Base-by-base conservation (phyloP, 352 stramenopile species). In the Phytophthora ohioensis region DNA sequence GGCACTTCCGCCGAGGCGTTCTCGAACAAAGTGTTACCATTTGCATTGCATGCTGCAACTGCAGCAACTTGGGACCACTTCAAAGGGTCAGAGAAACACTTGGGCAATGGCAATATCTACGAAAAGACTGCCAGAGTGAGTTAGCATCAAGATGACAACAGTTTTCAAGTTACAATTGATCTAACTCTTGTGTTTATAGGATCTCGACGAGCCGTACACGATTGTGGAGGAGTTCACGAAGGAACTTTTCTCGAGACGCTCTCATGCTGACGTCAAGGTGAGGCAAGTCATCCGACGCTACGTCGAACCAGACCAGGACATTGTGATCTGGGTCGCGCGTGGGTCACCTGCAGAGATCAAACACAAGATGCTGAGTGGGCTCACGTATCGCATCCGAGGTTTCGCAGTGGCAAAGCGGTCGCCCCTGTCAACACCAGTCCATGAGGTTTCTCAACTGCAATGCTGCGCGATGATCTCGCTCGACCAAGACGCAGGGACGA, bases 361-460 rank as follows among this genome's bases (percentile, higher is more conserved):
- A 8, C 49, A 67, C 46, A 59, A 71, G 15, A 57, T 63, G 9
- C 54, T 69, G 6, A 68, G 53, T 32, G 67, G 74, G 8, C 48
- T 81, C 21, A 73, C 58, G 17, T 80, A 79, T 46, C 56, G 59
- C 13, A 41, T 79, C 13, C 61, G 69, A 30, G 71, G 71, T 6
- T 82, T 80, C 48, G 78, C 73, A 15, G 27, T 82, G 32, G 74
- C 74, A 3, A 71, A 67, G 56, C 76, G 66, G 3, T 60, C 71
- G 5, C 21, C 64, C n/a, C 54, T 77, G 15, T 79, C 77, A 27
- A 63, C 71, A 49, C 55, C 39, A 34, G 52, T 38, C 5, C 36
- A 59, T 30, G 56, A 78, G 12, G 58, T 62, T 17, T 61, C 77
- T 38, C 60, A 76, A 12, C 57, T 78, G 13, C 73, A 80, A 42